These are phyloP conservation scores for Plantago major DNA, from an alignment of 257 asterid genomes.

Conservation along the genomic window DNA sequence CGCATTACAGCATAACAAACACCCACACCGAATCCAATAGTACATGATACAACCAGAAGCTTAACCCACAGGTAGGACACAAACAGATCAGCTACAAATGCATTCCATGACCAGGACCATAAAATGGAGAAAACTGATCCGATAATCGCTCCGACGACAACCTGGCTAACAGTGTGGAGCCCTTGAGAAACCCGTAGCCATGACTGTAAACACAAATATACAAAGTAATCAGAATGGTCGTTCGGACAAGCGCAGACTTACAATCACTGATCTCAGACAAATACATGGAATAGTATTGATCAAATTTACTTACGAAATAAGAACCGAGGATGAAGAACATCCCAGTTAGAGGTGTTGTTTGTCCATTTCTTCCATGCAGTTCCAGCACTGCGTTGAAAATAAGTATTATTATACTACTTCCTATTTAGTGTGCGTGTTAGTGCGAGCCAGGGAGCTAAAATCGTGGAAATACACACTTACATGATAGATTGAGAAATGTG, in stretches of 20 bases:
- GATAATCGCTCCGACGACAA: conserved; percentile 55
- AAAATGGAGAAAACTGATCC: conserved; percentile 45
- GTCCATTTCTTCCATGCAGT: conserved; percentile 45
- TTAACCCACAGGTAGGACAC: conserved; percentile 41
- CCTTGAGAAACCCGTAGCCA: conserved; percentile 79
- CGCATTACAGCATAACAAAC: conserved; percentile 29
- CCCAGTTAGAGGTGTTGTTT: conserved; percentile 38
- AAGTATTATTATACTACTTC: background rate
- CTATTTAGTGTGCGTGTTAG: background rate
- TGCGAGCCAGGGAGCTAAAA: no score
- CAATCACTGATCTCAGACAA: no score
- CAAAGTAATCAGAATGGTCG: background rate
- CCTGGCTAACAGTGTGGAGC: conserved; percentile 67
- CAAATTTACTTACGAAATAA: conserved; percentile 56
- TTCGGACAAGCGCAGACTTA: no score
- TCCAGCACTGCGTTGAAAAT: conserved; percentile 47
- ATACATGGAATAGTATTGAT: background rate
- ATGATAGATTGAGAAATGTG: conserved; percentile 37
- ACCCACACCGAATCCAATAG: conserved; percentile 24
- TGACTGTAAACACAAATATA: conserved; percentile 39
- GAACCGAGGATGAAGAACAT: conserved; percentile 39
- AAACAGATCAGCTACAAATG: conserved; percentile 37
- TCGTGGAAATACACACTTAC: conserved; percentile 28
- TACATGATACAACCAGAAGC: conserved; percentile 33
- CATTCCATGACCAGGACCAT: conserved; percentile 72